Evolutionary conservation across 306 rosid species (phyloP).

Genomic region (Morella rubra): DNA sequence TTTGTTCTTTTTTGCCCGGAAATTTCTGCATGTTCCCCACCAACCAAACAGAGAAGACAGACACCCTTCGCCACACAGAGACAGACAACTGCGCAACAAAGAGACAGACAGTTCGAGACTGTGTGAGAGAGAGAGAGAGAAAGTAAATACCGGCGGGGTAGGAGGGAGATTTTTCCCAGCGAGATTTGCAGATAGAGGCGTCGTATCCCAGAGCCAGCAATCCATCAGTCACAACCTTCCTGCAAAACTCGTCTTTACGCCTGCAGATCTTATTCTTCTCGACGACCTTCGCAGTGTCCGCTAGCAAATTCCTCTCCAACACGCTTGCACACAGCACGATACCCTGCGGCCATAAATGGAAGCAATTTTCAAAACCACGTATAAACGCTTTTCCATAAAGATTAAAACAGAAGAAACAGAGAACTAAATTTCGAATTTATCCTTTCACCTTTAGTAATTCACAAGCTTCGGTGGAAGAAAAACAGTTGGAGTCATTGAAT

Average conservation of each 20-base stretch:
- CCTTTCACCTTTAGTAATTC: conserved; percentile 66
- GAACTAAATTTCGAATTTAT: not conserved
- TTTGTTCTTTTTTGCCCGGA: not conserved
- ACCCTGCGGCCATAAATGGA: conserved; percentile 36
- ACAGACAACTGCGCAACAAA: not conserved
- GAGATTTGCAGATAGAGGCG: conserved; percentile 81
- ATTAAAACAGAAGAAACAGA: not conserved
- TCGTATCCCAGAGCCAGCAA: conserved; percentile 72
- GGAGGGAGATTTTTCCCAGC: conserved; percentile 73
- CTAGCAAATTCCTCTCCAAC: conserved; percentile 67
- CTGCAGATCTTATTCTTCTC: conserved; percentile 74
- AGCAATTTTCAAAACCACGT: not conserved
- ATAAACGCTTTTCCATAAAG: not conserved
- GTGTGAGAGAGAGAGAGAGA: not conserved
- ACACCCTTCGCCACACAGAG: too few species aligned
- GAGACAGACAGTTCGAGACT: not conserved
- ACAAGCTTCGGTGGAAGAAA: conserved; percentile 49
- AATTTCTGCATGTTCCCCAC: conserved; percentile 19
- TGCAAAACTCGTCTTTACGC: conserved; percentile 57
- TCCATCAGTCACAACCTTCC: conserved; percentile 44
- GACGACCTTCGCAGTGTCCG: conserved; percentile 71
- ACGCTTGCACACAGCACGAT: conserved; percentile 54
- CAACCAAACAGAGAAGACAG: conserved; percentile 7
- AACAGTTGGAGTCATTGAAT: conserved; percentile 38
- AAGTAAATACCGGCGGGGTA: conserved; percentile 60